These are phyloP conservation scores for Penicillium paradoxum DNA, from an alignment of 495 filamentous ascomycete species.

Conservation along the genomic window DNA sequence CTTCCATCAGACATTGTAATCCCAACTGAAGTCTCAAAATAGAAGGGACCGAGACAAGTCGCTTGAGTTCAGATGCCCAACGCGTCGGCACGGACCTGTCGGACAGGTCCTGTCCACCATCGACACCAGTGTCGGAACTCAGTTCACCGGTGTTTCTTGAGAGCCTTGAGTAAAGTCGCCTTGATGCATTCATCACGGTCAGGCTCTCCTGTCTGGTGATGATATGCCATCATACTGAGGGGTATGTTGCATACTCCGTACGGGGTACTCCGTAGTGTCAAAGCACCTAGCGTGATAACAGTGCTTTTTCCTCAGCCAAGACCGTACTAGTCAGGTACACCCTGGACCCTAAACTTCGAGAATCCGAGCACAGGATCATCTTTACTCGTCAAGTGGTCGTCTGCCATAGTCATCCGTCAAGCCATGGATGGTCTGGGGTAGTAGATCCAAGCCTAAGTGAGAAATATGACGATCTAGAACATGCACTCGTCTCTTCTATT, in stretches of 20 bases:
- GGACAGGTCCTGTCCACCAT: background rate
- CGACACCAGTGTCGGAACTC: background rate
- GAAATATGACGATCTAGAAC: background rate
- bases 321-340: background rate
- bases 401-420: background rate
- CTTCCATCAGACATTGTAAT: background rate
- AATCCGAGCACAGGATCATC: background rate
- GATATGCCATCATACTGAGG: background rate
- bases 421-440: background rate
- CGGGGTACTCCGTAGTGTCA: background rate
- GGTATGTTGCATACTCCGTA: slow-evolving; percentile 1
- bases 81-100: background rate
- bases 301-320: background rate
- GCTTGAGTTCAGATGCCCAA: background rate
- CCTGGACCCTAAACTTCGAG: background rate
- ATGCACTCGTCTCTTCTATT: background rate
- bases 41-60: background rate
- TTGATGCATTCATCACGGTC: background rate
- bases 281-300: slow-evolving; percentile 2
- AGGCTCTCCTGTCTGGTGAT: background rate
- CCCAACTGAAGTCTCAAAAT: background rate
- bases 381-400: background rate
- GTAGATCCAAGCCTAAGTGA: background rate
- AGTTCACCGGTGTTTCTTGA: background rate
- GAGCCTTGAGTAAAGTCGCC: background rate